These are phyloP conservation scores for Panellus pusillus DNA, from an alignment of 768 basidiomycete genomes.

Conservation along the genomic window DNA sequence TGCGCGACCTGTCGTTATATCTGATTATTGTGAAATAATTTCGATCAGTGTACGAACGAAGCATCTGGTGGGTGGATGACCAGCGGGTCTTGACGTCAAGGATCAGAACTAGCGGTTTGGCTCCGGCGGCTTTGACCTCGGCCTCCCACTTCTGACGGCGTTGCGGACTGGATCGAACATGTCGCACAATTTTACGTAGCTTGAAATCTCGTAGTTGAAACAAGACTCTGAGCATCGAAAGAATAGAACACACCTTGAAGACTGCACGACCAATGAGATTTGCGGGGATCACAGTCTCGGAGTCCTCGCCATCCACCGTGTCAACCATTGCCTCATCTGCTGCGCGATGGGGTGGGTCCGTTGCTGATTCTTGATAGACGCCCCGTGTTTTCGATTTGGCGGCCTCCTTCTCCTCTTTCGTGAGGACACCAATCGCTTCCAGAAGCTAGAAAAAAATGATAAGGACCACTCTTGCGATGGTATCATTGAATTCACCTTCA, in stretches of 20 bases:
- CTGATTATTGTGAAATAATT: too few species aligned
- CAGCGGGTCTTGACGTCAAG: slow-evolving; percentile 4
- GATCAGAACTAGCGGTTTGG: background rate
- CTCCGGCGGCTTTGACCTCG: background rate
- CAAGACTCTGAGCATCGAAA: background rate
- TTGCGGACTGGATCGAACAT: slow-evolving; percentile 14
- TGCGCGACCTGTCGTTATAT: slow-evolving; percentile 28
- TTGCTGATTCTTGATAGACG: slow-evolving; percentile 11
- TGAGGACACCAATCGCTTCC: slow-evolving; percentile 11
- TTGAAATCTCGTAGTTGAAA: background rate
- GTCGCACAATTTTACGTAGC: slow-evolving; percentile 11
- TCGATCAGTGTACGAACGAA: background rate
- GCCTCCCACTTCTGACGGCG: slow-evolving; percentile 3
- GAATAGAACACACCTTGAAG: background rate
- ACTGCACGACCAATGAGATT: background rate
- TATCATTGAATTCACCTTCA: slow-evolving; percentile 27
- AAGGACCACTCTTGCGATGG: background rate
- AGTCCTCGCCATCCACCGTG: background rate
- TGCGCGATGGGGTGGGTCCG: background rate
- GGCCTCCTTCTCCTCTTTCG: slow-evolving; percentile 7
- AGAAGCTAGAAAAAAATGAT: slow-evolving; percentile 2
- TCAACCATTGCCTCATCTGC: background rate
- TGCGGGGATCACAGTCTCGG: background rate
- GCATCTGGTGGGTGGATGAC: slow-evolving; percentile 10
- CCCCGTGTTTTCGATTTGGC: too few species aligned